These are phyloP conservation scores for Cochliopodium minus DNA, from an alignment of 208 protist genomes.

Conservation along the genomic window DNA sequence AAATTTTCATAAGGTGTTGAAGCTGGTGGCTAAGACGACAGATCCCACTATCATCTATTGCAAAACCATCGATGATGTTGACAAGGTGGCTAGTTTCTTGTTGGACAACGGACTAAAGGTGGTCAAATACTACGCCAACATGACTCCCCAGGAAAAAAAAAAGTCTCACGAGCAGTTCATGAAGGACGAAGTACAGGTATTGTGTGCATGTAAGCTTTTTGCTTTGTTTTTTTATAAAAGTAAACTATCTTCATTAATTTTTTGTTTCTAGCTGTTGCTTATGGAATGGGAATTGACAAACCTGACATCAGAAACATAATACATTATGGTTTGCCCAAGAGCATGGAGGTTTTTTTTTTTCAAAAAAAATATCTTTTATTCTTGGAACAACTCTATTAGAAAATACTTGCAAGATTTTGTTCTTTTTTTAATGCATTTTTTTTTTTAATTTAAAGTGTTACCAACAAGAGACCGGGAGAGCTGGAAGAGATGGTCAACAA, in stretches of 20 bases:
- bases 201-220: background rate
- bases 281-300: conserved; percentile 16
- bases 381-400: no score
- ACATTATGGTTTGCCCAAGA: conserved; percentile 75
- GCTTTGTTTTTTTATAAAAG: background rate
- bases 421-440: no score
- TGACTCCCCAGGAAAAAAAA: background rate
- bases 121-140: background rate
- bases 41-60: conserved; percentile 10
- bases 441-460: no score
- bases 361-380: no score
- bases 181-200: background rate
- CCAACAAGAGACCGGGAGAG: conserved; percentile 65
- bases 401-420: no score
- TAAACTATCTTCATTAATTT: background rate
- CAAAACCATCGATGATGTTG: conserved; percentile 2
- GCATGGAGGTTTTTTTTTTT: conserved; percentile 84
- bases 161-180: no score
- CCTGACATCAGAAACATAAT: conserved; percentile 50
- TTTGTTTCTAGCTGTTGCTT: background rate
- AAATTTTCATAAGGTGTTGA: no score
- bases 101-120: background rate
- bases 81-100: background rate
- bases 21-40: no score
- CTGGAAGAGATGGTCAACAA: conserved; percentile 31